Percentiles rank a stretch among this genome's conserved stretches.
Conservation (phyloP, 768 basidiomycete genomes). For the Termitomyces eurrhizus region DNA sequence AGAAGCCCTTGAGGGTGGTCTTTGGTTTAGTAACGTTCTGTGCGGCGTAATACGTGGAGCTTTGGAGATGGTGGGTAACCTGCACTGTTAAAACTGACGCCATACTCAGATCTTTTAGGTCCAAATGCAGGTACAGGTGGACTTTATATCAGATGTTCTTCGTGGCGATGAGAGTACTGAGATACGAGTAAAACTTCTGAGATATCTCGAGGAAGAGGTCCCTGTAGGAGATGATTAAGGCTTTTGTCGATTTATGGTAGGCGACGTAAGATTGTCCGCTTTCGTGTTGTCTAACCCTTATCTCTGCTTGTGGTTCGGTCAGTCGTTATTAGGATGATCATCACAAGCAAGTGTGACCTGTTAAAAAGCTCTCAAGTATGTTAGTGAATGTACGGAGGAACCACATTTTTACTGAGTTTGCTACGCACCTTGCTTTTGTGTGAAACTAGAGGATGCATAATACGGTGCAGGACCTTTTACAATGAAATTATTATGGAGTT, state of each 20-base stretch:
- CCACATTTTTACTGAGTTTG: no score
- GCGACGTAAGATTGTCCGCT: not conserved
- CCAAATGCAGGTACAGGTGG: slow-evolving; percentile 91
- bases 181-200: slow-evolving; percentile 84
- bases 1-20: slow-evolving; percentile 85
- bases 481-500: no score
- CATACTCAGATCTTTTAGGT: slow-evolving; percentile 47
- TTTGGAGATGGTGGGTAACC: slow-evolving; percentile 83
- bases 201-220: slow-evolving; percentile 94
- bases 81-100: not conserved
- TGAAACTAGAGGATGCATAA: no score
- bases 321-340: not conserved
- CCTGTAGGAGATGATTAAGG: slow-evolving; percentile 85
- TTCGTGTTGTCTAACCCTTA: not conserved
- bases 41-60: slow-evolving; percentile 93
- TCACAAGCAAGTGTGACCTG: not conserved
- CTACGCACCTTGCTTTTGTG: no score
- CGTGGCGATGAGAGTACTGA: slow-evolving; percentile 94
- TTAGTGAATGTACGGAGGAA: not conserved
- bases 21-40: slow-evolving; percentile 96
- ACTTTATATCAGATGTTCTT: slow-evolving; percentile 86
- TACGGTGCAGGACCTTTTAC: no score
- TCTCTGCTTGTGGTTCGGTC: not conserved
- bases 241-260: not conserved
- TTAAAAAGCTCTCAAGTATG: not conserved